phyloP scores from a whole-genome alignment of 805 yeast genomes.

The Yarrowia bubula region DNA sequence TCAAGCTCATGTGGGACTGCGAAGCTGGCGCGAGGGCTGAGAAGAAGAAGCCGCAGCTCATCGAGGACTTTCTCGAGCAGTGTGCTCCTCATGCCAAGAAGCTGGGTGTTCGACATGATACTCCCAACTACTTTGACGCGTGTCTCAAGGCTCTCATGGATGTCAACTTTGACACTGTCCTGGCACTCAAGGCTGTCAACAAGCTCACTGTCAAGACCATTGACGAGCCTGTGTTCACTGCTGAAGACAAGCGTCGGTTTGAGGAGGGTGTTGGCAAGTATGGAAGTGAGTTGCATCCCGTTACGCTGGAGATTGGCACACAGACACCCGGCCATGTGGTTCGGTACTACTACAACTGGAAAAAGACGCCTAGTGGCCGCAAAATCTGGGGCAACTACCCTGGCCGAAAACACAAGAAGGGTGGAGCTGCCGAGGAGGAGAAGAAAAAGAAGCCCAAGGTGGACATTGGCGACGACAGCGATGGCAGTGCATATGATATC shows the following conservation, averaged over 20 bases:
- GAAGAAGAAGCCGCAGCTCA: slow-evolving; percentile 31
- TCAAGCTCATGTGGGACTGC: slow-evolving; percentile 64
- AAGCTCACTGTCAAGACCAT: slow-evolving; percentile 56
- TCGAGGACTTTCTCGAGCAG: slow-evolving; percentile 55
- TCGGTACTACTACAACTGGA: slow-evolving; percentile 87
- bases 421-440: slow-evolving; percentile 36
- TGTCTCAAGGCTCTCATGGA: slow-evolving; percentile 56
- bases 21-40: slow-evolving; percentile 33
- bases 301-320: slow-evolving; percentile 57
- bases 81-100: slow-evolving; percentile 58
- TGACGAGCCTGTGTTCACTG: slow-evolving; percentile 72
- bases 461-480: slow-evolving; percentile 57
- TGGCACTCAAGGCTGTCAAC: slow-evolving; percentile 50
- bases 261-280: slow-evolving; percentile 69
- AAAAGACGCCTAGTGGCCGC: slow-evolving; percentile 74
- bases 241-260: slow-evolving; percentile 62
- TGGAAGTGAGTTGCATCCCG: slow-evolving; percentile 80
- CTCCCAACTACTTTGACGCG: slow-evolving; percentile 83
- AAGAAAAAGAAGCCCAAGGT: slow-evolving; percentile 32
- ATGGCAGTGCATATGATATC: slow-evolving; percentile 70
- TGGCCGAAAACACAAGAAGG: slow-evolving; percentile 66
- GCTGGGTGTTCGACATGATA: slow-evolving; percentile 54
- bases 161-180: slow-evolving; percentile 48
- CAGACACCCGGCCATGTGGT: slow-evolving; percentile 70
- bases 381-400: slow-evolving; percentile 78